These are phyloP conservation scores for Cutaneotrichosporon spelunceum DNA, from an alignment of 1,284 basidiomycete genomes.

Conservation along the genomic window DNA sequence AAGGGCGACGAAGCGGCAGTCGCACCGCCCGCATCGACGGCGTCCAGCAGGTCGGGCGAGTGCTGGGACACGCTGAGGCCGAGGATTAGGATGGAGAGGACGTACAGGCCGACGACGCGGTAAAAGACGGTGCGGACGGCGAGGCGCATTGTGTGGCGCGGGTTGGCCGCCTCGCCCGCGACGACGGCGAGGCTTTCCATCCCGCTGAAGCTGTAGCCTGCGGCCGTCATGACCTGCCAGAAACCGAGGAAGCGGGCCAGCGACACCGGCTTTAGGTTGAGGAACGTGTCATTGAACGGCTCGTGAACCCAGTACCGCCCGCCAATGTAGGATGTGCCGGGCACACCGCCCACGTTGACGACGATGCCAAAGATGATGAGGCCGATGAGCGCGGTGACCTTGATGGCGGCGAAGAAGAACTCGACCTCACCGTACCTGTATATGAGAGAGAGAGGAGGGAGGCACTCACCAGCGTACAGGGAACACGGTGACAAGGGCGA, in stretches of 20 bases:
- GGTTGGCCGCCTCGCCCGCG: conserved; percentile 56
- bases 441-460: neutral
- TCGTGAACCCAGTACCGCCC: conserved; percentile 62
- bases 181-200: conserved; percentile 51
- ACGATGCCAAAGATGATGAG: conserved; percentile 62
- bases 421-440: conserved; percentile 45
- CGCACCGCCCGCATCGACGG: conserved; percentile 56
- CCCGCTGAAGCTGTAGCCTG: conserved; percentile 40
- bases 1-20: conserved; percentile 74
- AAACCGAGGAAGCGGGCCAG: conserved; percentile 58
- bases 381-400: conserved; percentile 61
- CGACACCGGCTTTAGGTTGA: conserved; percentile 17
- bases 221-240: conserved; percentile 57
- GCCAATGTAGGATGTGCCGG: conserved; percentile 52
- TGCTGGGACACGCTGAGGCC: conserved; percentile 45
- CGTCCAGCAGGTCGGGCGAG: conserved; percentile 50
- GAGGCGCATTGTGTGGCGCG: conserved; percentile 66
- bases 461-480: conserved; percentile 16
- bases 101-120: conserved; percentile 66
- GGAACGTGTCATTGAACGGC: conserved; percentile 50
- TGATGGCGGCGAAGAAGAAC: conserved; percentile 59
- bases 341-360: conserved; percentile 68
- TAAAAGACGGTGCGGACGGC: conserved; percentile 68
- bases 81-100: conserved; percentile 20
- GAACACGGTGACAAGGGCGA: conserved; percentile 13